phyloP scores from a whole-genome alignment of 129 eudicot species.

The Daucus carota region DH1_v3.0 NC_030387.2:14432001-14432500 shows the following conservation, averaged over 20 bases:
- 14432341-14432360: neutral
- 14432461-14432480: neutral
- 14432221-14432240: neutral
- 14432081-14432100: constrained; percentile 99
- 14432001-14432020: neutral
- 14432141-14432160: neutral
- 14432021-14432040: neutral
- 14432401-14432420: neutral
- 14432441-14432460: neutral
- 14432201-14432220: neutral
- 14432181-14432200: neutral
- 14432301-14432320: neutral
- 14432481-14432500: neutral
- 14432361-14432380: neutral
- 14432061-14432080: constrained; percentile 96
- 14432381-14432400: neutral
- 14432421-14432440: neutral
- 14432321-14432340: neutral
- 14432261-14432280: neutral
- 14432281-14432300: neutral
- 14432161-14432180: neutral
- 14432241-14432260: neutral
- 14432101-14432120: constrained; percentile 77
- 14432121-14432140: neutral
- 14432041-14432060: constrained; percentile 86